Base-by-base conservation (phyloP, 2,329 filamentous ascomycete genomes). In the Arthrobotrys iridis region DNA sequence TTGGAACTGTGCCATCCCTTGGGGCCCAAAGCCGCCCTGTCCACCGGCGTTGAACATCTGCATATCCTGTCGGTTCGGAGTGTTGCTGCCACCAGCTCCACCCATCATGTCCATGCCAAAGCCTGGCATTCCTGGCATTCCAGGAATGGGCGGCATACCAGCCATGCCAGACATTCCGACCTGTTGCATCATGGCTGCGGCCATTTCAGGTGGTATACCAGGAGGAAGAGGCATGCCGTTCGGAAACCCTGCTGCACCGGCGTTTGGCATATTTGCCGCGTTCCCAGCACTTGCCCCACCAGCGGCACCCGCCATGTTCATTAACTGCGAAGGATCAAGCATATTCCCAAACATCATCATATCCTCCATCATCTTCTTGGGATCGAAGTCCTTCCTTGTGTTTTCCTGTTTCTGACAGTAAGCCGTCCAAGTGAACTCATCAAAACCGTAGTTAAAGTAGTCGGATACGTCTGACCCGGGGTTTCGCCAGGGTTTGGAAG, bases 361-460 rank as follows among this genome's bases (percentile, higher is more conserved):
- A 41, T 80, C 78, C 71, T 80, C 78, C 79, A 79, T 79, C 68
- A 80, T 91, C 84, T 94, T 97, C 83, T 96, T 93, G 52, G 90
- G 88, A 68, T 88, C 88, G 78, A 93, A 92, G 79, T 94, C 92
- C 78, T 88, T 88, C 15, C 91, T 88, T 80, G 97, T 86, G 22
- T 85, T 86, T 78, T 95, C 89, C 82, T 98, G 95, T 80, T 96
- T 96, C 73, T 93, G 86, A 30, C 93, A 93, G 82, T 99, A 99
- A 63, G 93, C 88, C 4, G 93, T 91, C 95, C 95, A 99, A 0
- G 93, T 97, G 83, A 97, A 98, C 83, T 98, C 94, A 83, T 98
- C 94, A 81, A 98, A 98, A 71, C 94, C 94, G 83, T 98, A 98
- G 85, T 98, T 98, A 87, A 98, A 98, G 84, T 96, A 98, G 82